Conservation (phyloP, 164 flowering plant genomes). For the Kalanchoe fedtschenkoi region DNA sequence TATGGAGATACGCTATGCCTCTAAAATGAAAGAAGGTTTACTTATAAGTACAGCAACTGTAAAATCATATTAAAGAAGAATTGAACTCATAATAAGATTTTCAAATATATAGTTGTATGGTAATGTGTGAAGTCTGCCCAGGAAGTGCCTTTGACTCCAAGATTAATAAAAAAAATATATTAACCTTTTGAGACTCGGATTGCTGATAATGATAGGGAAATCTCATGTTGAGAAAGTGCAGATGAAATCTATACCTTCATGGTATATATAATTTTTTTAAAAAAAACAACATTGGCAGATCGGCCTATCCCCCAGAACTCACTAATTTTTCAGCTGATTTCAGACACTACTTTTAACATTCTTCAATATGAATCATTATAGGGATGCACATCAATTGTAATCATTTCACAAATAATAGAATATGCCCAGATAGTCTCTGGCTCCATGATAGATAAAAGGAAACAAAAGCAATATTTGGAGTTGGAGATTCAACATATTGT, state of each 20-base stretch:
- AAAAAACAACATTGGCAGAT: too few species aligned
- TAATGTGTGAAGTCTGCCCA: not conserved
- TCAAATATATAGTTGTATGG: not conserved
- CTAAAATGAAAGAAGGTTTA: conserved; percentile 23
- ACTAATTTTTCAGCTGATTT: not conserved
- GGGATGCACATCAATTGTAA: too few species aligned
- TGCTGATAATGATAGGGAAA: not conserved
- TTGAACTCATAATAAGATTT: not conserved
- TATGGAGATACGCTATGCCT: conserved; percentile 98
- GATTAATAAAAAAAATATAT: not conserved
- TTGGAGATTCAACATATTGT: not conserved
- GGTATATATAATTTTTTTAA: too few species aligned
- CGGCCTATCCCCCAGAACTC: too few species aligned
- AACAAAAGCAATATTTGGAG: not conserved
- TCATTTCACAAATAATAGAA: too few species aligned
- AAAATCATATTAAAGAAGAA: not conserved
- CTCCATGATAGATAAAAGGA: too few species aligned
- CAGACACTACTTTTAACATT: not conserved
- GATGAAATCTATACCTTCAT: not conserved
- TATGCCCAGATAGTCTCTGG: too few species aligned
- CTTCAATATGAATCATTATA: not conserved
- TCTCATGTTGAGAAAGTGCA: not conserved
- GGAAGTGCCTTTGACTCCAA: not conserved
- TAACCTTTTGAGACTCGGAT: too few species aligned
- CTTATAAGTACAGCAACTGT: conserved; percentile 3